These are phyloP conservation scores for Pueraria montana DNA, from an alignment of 306 rosid species.

Conservation along the genomic window DNA sequence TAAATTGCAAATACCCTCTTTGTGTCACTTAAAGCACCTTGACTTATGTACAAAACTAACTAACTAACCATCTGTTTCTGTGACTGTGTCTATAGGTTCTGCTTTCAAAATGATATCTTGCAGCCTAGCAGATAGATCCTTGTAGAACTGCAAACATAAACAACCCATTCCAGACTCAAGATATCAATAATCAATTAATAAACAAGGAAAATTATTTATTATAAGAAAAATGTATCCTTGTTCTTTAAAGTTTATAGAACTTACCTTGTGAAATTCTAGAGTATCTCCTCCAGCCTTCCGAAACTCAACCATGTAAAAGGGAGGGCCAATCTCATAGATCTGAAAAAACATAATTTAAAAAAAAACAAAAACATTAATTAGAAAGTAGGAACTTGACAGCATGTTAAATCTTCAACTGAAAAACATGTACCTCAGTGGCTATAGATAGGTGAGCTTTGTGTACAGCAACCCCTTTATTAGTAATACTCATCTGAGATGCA, in stretches of 20 bases:
- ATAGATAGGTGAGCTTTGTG: conserved; percentile 80
- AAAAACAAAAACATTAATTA: too few relatives aligned
- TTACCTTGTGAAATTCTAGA: conserved; percentile 78
- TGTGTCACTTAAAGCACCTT: not conserved
- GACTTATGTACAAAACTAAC: not conserved
- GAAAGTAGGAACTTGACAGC: not conserved
- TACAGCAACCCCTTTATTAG: conserved; percentile 63
- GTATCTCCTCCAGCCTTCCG: conserved; percentile 83
- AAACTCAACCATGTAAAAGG: conserved; percentile 76
- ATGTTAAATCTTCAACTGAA: not conserved
- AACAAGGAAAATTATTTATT: not conserved
- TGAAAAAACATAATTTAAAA: conserved; percentile 45
- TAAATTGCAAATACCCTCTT: too few relatives aligned
- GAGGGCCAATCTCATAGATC: conserved; percentile 82
- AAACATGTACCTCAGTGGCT: conserved; percentile 68
- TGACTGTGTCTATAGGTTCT: conserved; percentile 53
- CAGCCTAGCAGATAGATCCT: conserved; percentile 69
- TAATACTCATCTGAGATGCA: conserved; percentile 60
- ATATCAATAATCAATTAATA: too few relatives aligned
- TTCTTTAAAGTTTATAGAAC: not conserved
- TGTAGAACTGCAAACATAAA: conserved; percentile 67
- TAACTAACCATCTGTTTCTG: conserved; percentile 58
- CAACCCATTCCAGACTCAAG: too few relatives aligned
- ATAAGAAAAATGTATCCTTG: not conserved
- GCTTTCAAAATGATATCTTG: conserved; percentile 78